These are phyloP conservation scores for Tetrahymena borealis DNA, from an alignment of 73 alveolate species.

Conservation along the genomic window DNA sequence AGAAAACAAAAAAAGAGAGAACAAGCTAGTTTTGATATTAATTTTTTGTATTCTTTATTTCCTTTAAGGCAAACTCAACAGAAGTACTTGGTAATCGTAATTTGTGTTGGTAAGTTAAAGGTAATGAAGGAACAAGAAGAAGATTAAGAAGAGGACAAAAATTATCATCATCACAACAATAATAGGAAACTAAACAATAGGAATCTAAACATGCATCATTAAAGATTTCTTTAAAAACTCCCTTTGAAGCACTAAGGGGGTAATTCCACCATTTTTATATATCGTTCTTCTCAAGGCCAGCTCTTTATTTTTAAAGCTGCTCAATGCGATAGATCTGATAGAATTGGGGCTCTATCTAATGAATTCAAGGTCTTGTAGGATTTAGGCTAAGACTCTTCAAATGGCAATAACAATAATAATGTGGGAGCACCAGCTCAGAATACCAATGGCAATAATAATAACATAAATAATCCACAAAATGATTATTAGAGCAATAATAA, in stretches of 20 bases:
- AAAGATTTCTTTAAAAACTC: background rate
- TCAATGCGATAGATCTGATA: background rate
- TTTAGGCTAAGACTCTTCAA: background rate
- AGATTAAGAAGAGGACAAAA: background rate
- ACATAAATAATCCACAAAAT: background rate
- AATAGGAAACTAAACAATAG: background rate
- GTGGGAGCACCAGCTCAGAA: background rate
- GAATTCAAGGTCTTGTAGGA: background rate
- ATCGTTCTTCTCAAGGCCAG: background rate
- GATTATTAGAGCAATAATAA: too few relatives aligned
- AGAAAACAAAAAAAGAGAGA: background rate
- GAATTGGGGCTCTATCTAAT: background rate
- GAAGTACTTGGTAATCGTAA: background rate
- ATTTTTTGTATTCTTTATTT: background rate
- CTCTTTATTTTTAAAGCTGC: background rate
- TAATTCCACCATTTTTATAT: background rate
- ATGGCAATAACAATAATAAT: background rate
- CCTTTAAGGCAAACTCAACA: background rate
- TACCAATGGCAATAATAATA: background rate
- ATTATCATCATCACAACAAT: background rate
- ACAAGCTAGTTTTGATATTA: background rate
- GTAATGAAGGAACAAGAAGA: constrained; percentile 2
- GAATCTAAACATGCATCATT: background rate
- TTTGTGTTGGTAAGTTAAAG: background rate
- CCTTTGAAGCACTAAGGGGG: background rate